Percentiles rank a stretch among this genome's conserved stretches.
These are phyloP conservation scores for Talaromyces sp. DNA, from an alignment of 2,329 filamentous ascomycete genomes.

Conservation along the genomic window DNA sequence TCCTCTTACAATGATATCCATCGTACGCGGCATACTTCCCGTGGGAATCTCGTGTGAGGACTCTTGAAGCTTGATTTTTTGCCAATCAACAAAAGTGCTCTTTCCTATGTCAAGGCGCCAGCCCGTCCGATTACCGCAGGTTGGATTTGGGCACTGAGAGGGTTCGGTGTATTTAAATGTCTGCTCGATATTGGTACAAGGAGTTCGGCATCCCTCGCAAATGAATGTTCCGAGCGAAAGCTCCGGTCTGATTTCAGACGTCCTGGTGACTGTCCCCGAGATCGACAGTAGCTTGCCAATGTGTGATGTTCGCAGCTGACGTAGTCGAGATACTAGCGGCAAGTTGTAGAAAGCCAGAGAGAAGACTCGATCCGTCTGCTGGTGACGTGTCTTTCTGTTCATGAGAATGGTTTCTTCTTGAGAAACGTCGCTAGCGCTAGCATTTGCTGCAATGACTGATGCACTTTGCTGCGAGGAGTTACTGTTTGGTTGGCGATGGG, in stretches of 20 bases:
- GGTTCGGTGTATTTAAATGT: slow-evolving; percentile 97
- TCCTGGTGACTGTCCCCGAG: slow-evolving; percentile 92
- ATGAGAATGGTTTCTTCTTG: slow-evolving; percentile 53
- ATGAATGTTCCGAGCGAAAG: slow-evolving; percentile 87
- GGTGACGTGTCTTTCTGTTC: slow-evolving; percentile 71
- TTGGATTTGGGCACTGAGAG: slow-evolving; percentile 84
- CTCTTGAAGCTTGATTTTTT: slow-evolving; percentile 96
- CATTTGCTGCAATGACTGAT: slow-evolving; percentile 56
- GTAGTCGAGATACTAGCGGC: slow-evolving; percentile 78
- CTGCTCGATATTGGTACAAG: slow-evolving; percentile 89
- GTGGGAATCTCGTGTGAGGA: slow-evolving; percentile 98
- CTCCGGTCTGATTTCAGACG: slow-evolving; percentile 93
- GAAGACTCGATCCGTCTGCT: slow-evolving; percentile 96
- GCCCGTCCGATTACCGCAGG: slow-evolving; percentile 82
- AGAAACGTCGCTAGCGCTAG: slow-evolving; percentile 59
- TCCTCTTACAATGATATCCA: slow-evolving; percentile 92
- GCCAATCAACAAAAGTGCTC: slow-evolving; percentile 98
- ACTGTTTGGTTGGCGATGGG: slow-evolving; percentile 79
- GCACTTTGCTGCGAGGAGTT: slow-evolving; percentile 65
- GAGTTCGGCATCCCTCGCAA: slow-evolving; percentile 80
- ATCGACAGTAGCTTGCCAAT: slow-evolving; percentile 93
- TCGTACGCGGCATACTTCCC: slow-evolving; percentile 95
- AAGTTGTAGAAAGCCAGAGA: slow-evolving; percentile 90
- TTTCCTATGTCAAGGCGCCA: slow-evolving; percentile 97
- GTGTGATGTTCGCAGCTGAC: slow-evolving; percentile 79